phyloP scores from a whole-genome alignment of 352 stramenopile species.

The Phytophthora ramorum region DNA sequence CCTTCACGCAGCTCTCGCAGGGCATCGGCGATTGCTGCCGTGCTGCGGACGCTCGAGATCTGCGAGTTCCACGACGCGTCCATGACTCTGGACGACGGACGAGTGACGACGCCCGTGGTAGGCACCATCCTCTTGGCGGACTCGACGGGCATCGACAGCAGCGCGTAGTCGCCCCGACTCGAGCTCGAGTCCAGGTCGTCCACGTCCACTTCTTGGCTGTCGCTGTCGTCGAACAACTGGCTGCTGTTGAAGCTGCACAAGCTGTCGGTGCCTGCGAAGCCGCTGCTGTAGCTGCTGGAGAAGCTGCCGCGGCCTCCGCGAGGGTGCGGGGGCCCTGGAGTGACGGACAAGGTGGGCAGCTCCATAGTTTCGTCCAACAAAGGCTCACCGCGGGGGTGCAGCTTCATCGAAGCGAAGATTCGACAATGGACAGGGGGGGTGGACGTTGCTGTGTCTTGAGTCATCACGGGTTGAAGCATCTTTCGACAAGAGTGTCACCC shows the following conservation, averaged over 20 bases:
- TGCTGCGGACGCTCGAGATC: constrained; percentile 14
- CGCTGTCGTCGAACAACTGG: constrained; percentile 32
- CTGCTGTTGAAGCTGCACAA: constrained; percentile 37
- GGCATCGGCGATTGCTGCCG: constrained; percentile 26
- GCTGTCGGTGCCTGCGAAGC: constrained; percentile 33
- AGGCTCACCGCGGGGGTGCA: constrained; percentile 10
- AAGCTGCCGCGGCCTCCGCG: constrained; percentile 35
- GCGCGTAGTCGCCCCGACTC: constrained; percentile 31
- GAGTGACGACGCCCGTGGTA: constrained; percentile 18
- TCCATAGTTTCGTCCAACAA: constrained; percentile 37
- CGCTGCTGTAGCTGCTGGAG: constrained; percentile 36
- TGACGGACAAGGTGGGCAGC: constrained; percentile 24
- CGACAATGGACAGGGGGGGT: constrained; percentile 5
- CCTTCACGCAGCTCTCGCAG: constrained; percentile 32
- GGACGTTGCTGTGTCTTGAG: neutral
- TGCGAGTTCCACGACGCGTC: constrained; percentile 10
- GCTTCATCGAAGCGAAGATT: constrained; percentile 24
- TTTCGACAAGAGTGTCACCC: constrained; percentile 20
- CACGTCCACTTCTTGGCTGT: constrained; percentile 29
- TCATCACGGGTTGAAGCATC: constrained; percentile 9
- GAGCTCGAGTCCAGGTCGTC: constrained; percentile 29
- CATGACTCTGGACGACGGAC: constrained; percentile 3
- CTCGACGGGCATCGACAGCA: constrained; percentile 34
- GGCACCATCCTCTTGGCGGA: constrained; percentile 25
- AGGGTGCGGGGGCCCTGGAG: constrained; percentile 23